Evolutionary conservation across 73 alveolate genomes (phyloP).

Genomic region (Urostyla sp.): DNA sequence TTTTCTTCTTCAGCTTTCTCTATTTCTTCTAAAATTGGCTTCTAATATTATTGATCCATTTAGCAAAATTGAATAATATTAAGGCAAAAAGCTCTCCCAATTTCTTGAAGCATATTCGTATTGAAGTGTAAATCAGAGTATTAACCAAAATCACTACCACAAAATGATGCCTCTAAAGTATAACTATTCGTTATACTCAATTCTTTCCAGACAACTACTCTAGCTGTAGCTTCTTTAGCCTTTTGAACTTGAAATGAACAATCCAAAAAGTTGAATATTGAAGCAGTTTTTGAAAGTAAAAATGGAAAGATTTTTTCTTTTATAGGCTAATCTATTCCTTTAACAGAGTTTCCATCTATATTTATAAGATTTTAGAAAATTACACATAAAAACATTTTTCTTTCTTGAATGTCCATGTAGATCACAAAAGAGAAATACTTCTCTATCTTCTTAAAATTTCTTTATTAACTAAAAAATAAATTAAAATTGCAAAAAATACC

Average conservation of each 20-base stretch:
- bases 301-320: constrained; percentile 52
- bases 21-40: constrained; percentile 79
- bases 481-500: constrained; percentile 44
- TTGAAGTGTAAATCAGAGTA: constrained; percentile 82
- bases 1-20: constrained; percentile 74
- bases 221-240: constrained; percentile 59
- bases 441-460: constrained; percentile 77
- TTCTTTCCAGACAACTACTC: constrained; percentile 59
- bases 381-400: constrained; percentile 61
- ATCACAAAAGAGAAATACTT: constrained; percentile 77
- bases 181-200: constrained; percentile 46
- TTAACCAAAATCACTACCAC: constrained; percentile 67
- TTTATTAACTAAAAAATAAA: constrained; percentile 70
- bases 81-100: constrained; percentile 93
- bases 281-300: constrained; percentile 25
- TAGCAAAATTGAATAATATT: constrained; percentile 93
- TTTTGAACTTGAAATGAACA: constrained; percentile 50
- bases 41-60: constrained; percentile 87
- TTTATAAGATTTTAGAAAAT: background rate
- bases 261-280: constrained; percentile 37
- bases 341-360: constrained; percentile 46
- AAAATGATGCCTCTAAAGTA: constrained; percentile 63
- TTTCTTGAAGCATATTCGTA: constrained; percentile 84
- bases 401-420: constrained; percentile 80
- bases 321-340: constrained; percentile 8